phyloP scores from a whole-genome alignment of 2,329 filamentous ascomycete genomes.

The Diaporthe velutina region DNA sequence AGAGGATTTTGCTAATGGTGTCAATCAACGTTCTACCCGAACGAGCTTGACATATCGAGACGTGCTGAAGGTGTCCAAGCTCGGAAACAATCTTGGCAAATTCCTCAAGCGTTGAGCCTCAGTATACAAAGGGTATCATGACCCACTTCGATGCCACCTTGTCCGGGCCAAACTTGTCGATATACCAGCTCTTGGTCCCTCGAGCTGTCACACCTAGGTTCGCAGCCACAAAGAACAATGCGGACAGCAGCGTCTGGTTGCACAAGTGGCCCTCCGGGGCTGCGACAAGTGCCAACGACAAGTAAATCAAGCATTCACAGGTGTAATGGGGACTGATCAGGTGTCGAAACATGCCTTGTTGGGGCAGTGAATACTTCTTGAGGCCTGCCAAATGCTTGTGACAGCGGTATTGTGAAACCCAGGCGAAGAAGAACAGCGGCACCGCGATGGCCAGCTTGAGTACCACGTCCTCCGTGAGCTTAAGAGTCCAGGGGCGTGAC shows the following conservation, averaged over 20 bases:
- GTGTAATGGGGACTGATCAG: conserved; percentile 92
- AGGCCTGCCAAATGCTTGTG: conserved; percentile 78
- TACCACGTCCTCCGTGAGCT: conserved; percentile 43
- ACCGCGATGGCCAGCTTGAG: conserved; percentile 68
- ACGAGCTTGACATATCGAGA: conserved; percentile 87
- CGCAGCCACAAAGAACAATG: conserved; percentile 77
- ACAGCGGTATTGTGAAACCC: conserved; percentile 79
- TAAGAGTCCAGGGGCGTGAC: background rate
- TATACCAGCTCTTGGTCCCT: conserved; percentile 85
- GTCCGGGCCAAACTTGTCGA: conserved; percentile 77
- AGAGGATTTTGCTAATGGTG: conserved; percentile 61
- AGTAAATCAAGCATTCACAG: conserved; percentile 87
- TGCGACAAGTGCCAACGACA: conserved; percentile 79
- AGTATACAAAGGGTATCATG: conserved; percentile 81
- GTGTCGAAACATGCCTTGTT: conserved; percentile 76
- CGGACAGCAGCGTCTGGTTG: conserved; percentile 81
- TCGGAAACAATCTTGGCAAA: conserved; percentile 76
- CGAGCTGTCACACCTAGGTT: conserved; percentile 88
- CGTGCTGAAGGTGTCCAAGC: conserved; percentile 83
- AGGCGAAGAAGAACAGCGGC: conserved; percentile 77
- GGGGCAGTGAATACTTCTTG: conserved; percentile 86
- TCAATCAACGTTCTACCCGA: conserved; percentile 70
- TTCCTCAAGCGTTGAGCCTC: conserved; percentile 55
- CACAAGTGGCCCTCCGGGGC: conserved; percentile 75
- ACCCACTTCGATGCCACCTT: conserved; percentile 75